A percentile compares a stretch with the other conserved stretches of the same genome.
Conservation (phyloP, 75 land plant species). For the Selaginella moellendorffii region DNA sequence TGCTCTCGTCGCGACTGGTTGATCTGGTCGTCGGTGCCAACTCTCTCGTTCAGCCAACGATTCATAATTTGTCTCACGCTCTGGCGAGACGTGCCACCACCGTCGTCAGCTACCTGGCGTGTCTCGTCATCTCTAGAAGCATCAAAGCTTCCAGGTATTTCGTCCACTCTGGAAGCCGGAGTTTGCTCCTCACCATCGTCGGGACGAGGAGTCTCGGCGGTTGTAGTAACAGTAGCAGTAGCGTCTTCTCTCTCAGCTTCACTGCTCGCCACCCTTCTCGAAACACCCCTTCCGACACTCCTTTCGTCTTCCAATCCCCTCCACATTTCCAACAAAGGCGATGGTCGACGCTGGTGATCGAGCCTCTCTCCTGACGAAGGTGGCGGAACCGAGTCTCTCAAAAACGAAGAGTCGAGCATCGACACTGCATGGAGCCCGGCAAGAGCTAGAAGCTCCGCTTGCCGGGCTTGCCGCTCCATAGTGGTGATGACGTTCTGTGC, state of each 20-base stretch:
- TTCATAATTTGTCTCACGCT: constrained; percentile 78
- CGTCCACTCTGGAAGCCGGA: no score
- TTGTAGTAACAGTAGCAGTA: no score
- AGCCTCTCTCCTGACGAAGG: constrained; percentile 27
- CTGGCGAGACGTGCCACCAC: constrained; percentile 64
- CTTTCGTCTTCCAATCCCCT: constrained; percentile 66
- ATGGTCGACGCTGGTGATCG: constrained; percentile 42
- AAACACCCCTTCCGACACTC: constrained; percentile 22
- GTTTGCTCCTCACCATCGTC: no score
- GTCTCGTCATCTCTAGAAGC: no score
- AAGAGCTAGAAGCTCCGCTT: constrained; percentile 47
- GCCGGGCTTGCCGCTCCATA: constrained; percentile 64
- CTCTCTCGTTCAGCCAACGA: constrained; percentile 55
- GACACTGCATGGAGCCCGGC: constrained; percentile 80
- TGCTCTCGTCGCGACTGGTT: constrained; percentile 22
- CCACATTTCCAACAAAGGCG: constrained; percentile 79
- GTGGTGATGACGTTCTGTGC: constrained; percentile 79
- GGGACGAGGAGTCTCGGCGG: no score
- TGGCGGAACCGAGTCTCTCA: constrained; percentile 43
- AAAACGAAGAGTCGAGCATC: constrained; percentile 76
- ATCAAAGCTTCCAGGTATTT: no score
- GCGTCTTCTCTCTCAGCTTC: no score
- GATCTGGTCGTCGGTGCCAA: constrained; percentile 21
- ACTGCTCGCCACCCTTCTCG: no score
- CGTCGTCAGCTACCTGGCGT: no score